Conservation (phyloP, 768 basidiomycete genomes). For the Amyloporia xantha region DNA sequence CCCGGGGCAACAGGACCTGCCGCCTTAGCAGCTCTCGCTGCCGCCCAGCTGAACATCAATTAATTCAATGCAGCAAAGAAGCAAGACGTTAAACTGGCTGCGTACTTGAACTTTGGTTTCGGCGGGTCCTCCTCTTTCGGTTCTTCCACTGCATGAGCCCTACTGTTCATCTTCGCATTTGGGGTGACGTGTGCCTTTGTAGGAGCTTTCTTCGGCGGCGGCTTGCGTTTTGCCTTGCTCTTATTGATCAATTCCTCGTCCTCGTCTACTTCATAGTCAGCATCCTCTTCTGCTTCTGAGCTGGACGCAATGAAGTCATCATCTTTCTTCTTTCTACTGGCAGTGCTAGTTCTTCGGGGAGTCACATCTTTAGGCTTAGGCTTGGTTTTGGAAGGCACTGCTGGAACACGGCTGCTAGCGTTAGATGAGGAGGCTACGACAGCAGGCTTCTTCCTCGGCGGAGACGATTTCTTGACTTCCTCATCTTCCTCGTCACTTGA, state of each 20-base stretch:
- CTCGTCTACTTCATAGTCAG: slow-evolving; percentile 17
- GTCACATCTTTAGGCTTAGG: slow-evolving; percentile 14
- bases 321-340: slow-evolving; percentile 26
- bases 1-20: slow-evolving; percentile 52
- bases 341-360: slow-evolving; percentile 17
- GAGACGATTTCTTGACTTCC: slow-evolving; percentile 17
- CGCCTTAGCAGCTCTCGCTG: slow-evolving; percentile 52
- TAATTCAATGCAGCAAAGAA: neutral
- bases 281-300: slow-evolving; percentile 21
- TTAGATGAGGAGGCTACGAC: slow-evolving; percentile 9
- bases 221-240: slow-evolving; percentile 12
- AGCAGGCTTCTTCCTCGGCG: slow-evolving; percentile 37
- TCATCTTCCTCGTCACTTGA: slow-evolving; percentile 24
- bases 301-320: slow-evolving; percentile 28
- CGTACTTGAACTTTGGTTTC: slow-evolving; percentile 34
- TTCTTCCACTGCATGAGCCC: too few relatives aligned
- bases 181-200: slow-evolving; percentile 1
- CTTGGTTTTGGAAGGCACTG: slow-evolving; percentile 19
- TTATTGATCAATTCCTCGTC: slow-evolving; percentile 16
- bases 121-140: slow-evolving; percentile 12
- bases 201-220: slow-evolving; percentile 14
- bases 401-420: slow-evolving; percentile 7
- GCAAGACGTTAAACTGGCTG: neutral
- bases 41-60: slow-evolving; percentile 35
- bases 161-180: too few relatives aligned